phyloP scores from a whole-genome alignment of 192 early-diverging fungal species.

The Coemansia sp. region DNA sequence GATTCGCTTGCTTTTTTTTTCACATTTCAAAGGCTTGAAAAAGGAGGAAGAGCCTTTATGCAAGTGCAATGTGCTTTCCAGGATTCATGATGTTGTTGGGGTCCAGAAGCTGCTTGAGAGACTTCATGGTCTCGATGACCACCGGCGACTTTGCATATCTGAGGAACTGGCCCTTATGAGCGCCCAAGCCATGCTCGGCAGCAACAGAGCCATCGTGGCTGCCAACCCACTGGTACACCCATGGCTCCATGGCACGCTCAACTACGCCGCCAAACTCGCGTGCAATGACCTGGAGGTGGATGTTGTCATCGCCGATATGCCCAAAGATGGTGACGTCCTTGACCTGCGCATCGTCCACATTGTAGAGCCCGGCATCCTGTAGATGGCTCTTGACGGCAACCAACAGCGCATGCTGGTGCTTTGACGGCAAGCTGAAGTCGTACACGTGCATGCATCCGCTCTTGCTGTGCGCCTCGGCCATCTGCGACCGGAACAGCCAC shows the following conservation, averaged over 20 bases:
- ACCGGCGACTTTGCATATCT: slow-evolving; percentile 81
- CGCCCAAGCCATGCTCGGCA: slow-evolving; percentile 88
- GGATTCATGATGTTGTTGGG: slow-evolving; percentile 94
- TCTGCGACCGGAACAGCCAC: slow-evolving; percentile 50
- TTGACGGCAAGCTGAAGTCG: slow-evolving; percentile 45
- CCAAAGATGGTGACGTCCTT: slow-evolving; percentile 87
- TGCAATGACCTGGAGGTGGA: slow-evolving; percentile 88
- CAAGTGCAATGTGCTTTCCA: slow-evolving; percentile 62
- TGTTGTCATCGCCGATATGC: slow-evolving; percentile 95
- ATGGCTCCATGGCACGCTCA: slow-evolving; percentile 78
- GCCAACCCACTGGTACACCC: slow-evolving; percentile 83
- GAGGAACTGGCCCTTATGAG: slow-evolving; percentile 70
- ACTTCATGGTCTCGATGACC: slow-evolving; percentile 84
- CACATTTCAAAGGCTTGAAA: not conserved
- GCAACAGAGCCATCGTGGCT: slow-evolving; percentile 65
- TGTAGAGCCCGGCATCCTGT: slow-evolving; percentile 23
- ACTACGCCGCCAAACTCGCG: slow-evolving; percentile 62
- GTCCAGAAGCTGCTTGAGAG: slow-evolving; percentile 82
- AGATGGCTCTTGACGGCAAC: slow-evolving; percentile 35
- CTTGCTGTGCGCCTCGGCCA: slow-evolving; percentile 49
- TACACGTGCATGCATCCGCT: slow-evolving; percentile 54
- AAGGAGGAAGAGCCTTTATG: not conserved
- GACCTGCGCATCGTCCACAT: slow-evolving; percentile 50
- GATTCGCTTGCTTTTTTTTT: not conserved
- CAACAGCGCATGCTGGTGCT: slow-evolving; percentile 39